These are phyloP conservation scores for Penicillium sp. DNA, from an alignment of 2,329 filamentous ascomycete genomes.

Conservation along the genomic window DNA sequence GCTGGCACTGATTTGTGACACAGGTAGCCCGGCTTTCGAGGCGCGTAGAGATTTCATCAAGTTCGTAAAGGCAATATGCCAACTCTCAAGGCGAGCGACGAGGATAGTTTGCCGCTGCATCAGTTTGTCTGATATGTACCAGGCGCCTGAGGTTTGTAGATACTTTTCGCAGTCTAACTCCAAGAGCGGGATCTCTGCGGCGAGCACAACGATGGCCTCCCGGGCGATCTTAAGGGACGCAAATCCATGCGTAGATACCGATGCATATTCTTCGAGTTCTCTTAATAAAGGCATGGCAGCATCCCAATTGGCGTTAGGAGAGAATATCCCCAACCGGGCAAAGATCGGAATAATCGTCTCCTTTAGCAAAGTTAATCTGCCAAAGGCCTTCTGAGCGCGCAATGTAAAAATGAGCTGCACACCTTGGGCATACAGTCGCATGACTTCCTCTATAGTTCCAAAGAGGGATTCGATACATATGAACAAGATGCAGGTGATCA, in stretches of 20 bases:
- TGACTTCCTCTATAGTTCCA: slow-evolving; percentile 25
- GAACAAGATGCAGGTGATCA: slow-evolving; percentile 35
- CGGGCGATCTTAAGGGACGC: slow-evolving; percentile 26
- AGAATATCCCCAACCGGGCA: slow-evolving; percentile 27
- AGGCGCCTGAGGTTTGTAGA: slow-evolving; percentile 6
- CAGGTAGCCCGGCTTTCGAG: slow-evolving; percentile 4
- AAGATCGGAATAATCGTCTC: slow-evolving; percentile 32
- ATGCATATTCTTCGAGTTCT: slow-evolving; percentile 10
- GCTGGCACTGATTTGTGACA: slow-evolving; percentile 15
- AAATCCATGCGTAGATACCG: slow-evolving; percentile 4
- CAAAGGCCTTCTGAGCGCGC: slow-evolving; percentile 12
- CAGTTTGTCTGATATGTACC: slow-evolving; percentile 16
- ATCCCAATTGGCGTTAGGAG: slow-evolving; percentile 12
- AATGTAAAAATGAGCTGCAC: slow-evolving; percentile 26
- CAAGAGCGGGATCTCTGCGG: slow-evolving; percentile 25
- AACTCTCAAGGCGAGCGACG: slow-evolving; percentile 17
- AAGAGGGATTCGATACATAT: slow-evolving; percentile 35
- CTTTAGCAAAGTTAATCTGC: slow-evolving; percentile 18
- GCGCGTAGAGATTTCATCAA: slow-evolving; percentile 12
- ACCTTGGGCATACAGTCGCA: slow-evolving; percentile 32
- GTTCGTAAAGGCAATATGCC: slow-evolving; percentile 24
- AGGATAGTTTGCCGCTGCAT: slow-evolving; percentile 15
- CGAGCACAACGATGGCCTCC: slow-evolving; percentile 25
- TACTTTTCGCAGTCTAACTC: slow-evolving; percentile 21
- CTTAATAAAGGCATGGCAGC: slow-evolving; percentile 10